Conservation (phyloP, 2,329 filamentous ascomycete genomes). For the Calonectria pseudoreteaudii region DNA sequence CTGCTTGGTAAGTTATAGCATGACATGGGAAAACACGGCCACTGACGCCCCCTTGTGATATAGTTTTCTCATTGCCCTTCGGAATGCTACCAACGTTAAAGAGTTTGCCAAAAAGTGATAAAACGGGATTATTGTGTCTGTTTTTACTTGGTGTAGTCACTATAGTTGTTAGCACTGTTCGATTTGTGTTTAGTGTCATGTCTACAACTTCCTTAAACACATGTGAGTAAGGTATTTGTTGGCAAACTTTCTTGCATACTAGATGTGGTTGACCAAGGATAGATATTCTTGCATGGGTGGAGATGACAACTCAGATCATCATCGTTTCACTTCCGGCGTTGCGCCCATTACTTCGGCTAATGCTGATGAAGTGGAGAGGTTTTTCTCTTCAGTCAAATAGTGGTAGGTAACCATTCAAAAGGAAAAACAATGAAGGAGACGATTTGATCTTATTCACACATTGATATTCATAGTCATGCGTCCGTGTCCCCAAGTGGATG, state of each 20-base stretch:
- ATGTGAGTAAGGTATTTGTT: not conserved
- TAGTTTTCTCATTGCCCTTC: not conserved
- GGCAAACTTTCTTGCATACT: rapidly evolving
- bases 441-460: not conserved
- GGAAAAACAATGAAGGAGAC: not conserved
- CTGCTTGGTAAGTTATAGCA: not conserved
- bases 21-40: no score
- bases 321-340: not conserved
- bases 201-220: not conserved
- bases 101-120: not conserved
- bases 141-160: not conserved
- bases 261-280: not conserved
- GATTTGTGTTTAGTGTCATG: not conserved
- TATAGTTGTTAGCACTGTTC: not conserved
- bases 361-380: not conserved
- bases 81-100: not conserved
- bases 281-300: not conserved
- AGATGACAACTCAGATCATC: constrained; percentile 7
- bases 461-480: not conserved
- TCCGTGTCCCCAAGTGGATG: not conserved
- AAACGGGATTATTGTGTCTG: not conserved
- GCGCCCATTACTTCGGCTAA: not conserved
- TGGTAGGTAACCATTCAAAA: not conserved
- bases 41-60: not conserved
- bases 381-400: not conserved